Evolutionary conservation across 805 yeast species (phyloP).

Genomic region (Tanozyma kutaoensis): DNA sequence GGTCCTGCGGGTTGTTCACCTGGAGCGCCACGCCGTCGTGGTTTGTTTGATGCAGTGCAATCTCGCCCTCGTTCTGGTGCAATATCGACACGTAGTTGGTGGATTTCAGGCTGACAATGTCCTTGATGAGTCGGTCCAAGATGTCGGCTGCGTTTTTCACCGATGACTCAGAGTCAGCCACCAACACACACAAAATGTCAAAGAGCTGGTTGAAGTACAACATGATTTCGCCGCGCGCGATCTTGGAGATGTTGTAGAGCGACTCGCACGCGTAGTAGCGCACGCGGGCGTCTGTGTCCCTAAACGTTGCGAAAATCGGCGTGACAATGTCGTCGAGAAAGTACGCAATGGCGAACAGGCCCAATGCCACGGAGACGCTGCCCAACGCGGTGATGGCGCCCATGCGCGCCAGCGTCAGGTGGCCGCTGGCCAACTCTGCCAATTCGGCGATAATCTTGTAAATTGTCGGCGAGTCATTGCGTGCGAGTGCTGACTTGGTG

Average conservation of each 20-base stretch:
- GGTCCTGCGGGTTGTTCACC: slow-evolving; percentile 43
- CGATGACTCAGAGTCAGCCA: slow-evolving; percentile 81
- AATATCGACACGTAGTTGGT: slow-evolving; percentile 73
- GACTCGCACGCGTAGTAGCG: slow-evolving; percentile 96
- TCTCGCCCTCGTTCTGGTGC: slow-evolving; percentile 27
- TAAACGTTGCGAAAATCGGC: slow-evolving; percentile 90
- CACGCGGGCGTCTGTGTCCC: slow-evolving; percentile 95
- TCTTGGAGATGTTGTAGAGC: slow-evolving; percentile 88
- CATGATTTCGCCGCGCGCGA: slow-evolving; percentile 89
- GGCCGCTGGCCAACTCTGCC: slow-evolving; percentile 67
- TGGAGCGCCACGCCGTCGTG: slow-evolving; percentile 48
- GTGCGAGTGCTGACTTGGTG: slow-evolving; percentile 54
- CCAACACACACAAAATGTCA: slow-evolving; percentile 80
- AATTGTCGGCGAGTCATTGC: slow-evolving; percentile 48
- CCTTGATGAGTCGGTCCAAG: slow-evolving; percentile 80
- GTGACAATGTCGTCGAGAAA: slow-evolving; percentile 79
- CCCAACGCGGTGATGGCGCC: slow-evolving; percentile 96
- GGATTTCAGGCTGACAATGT: slow-evolving; percentile 90
- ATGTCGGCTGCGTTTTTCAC: slow-evolving; percentile 94
- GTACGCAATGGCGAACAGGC: slow-evolving; percentile 67
- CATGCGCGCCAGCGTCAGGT: slow-evolving; percentile 58
- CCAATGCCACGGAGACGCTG: slow-evolving; percentile 88
- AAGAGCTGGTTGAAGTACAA: slow-evolving; percentile 88
- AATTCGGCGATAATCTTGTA: slow-evolving; percentile 59
- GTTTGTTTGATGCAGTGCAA: slow-evolving; percentile 19